Evolutionary conservation across 169 alveolate species (phyloP), one percentile per base, ranked within the genome.

Genomic region (Cryptosporidium felis): DNA sequence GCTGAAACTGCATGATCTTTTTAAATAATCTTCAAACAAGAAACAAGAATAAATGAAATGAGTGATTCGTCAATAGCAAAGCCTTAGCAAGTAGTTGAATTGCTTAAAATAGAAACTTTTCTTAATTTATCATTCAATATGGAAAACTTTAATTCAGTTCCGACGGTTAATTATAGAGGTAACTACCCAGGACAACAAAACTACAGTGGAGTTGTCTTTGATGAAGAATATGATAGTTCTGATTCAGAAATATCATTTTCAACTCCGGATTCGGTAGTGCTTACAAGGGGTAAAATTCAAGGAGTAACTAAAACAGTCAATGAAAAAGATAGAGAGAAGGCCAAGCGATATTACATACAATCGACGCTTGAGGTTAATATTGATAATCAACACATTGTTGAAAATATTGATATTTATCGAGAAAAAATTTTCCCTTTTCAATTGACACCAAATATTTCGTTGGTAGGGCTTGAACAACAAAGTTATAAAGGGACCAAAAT

Each of bases 331-430:
- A 41, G 34, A 53, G 61, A 74, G 56, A 74, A 74, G 44, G 67
- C 58, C 0, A 74, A 36, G 40, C 32, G 82, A 47, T 53, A 56
- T 18, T 53, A 56, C 9, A 53, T 74, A 36, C 82, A 74, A 53
- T 74, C 82, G 38, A 74, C 65, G 12, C 41, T 74, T 3, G 67
- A 74, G 51, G 82, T 49, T 9, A 74, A 74, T 74, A 74, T 74
- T 21, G 82, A 74, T 36, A 49, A 74, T 53, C 82, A 74, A 51
- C 40, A 51, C 32, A 58, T 56, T 8, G 56, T 74, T 5, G 49
- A 51, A 36, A 74, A 51, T 51, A 74, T 74, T n/a, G 82, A 74
- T 53, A 47, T 56, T 3, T 74, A 74, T 53, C 49, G 82, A 53
- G 53, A 74, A 40, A 74, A 74, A 40, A 74, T 74, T 9, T 74